Base-by-base conservation (phyloP, 1,139 yeast species). In the Kurtzmaniella natalensis region DNA sequence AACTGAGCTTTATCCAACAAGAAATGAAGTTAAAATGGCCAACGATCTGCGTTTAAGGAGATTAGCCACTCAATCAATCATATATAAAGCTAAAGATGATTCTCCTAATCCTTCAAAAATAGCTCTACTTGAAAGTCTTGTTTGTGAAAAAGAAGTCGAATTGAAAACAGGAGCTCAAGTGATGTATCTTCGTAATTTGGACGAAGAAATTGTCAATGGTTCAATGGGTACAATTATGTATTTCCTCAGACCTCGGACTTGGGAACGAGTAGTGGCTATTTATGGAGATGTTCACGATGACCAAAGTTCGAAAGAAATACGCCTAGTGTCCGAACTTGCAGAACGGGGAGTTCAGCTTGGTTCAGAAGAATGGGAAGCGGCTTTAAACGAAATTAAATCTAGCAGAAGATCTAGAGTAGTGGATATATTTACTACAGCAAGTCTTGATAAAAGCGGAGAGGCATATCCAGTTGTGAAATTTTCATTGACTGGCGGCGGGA, bases 1-100 rank as follows among this genome's bases (percentile, higher is more conserved):
- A 5, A 84, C 95, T 0, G 94, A 82, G 51, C 60, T 86, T 28
- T 87, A 72, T 50, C 84, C 95, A 0, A 78, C 86, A 0, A 69
- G 94, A 45, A 59, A 66, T 23, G 94, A 86, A 49, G 96, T 88
- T 2, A 82, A 79, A 31, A 41, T 55, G 16, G 87, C 95, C 1
- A 88, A 88, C 49, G 53, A 63, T 20, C 44, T 62, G 23, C 67
- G 88, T 38, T 60, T 88, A 38, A 41, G 43, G 7, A 51, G 47
- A 29, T 45, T 69, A 6, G 36, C 45, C 5, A 57, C 63, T 0
- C 51, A 53, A 1, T 50, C 81, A 5, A 59, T 64, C 1, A 78
- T 78, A 1, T 84, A 61, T 47, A 50, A 50, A 2, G 78, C 88
- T 0, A 43, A 42, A 2, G 95, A 86, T 49, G 48, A 51, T 13